phyloP scores from a whole-genome alignment of 2,329 filamentous ascomycete species.

The Botrytis fragariae region DNA sequence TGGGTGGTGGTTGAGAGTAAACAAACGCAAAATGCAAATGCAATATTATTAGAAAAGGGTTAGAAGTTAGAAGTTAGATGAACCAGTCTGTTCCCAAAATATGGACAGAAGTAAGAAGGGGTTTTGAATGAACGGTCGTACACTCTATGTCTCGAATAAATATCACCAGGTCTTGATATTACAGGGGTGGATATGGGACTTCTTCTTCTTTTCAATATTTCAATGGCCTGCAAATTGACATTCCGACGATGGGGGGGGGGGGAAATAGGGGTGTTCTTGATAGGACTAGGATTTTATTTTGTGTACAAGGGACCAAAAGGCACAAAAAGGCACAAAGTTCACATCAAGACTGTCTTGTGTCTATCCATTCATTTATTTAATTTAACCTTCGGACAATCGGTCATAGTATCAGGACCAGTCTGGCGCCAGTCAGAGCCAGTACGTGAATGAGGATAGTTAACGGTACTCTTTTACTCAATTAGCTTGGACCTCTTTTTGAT shows the following conservation, averaged over 20 bases:
- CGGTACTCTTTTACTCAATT: background rate
- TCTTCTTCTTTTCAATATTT: slow-evolving; percentile 10
- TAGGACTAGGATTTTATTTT: background rate
- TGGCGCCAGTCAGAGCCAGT: background rate
- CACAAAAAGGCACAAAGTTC: background rate
- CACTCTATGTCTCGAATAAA: slow-evolving; percentile 30
- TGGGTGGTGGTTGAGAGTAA: slow-evolving; percentile 7
- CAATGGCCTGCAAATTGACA: background rate
- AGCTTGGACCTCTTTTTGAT: slow-evolving; percentile 17
- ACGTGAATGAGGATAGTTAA: background rate
- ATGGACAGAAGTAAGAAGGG: slow-evolving; percentile 20
- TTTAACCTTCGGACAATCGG: slow-evolving; percentile 6
- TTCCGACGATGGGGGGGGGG: background rate
- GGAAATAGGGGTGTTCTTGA: slow-evolving; percentile 10
- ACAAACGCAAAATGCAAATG: slow-evolving; percentile 3
- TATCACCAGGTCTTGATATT: slow-evolving; percentile 26
- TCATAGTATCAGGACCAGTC: background rate
- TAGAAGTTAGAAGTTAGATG: slow-evolving; percentile 2
- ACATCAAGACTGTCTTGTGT: background rate
- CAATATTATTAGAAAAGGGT: slow-evolving; percentile 1
- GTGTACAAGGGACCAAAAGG: background rate
- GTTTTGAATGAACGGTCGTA: slow-evolving; percentile 19
- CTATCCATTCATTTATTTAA: background rate
- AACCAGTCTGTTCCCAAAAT: slow-evolving; percentile 7
- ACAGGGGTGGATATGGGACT: slow-evolving; percentile 22